Base-by-base conservation (phyloP, 768 basidiomycete genomes). In the Hortiboletus campestris region DNA sequence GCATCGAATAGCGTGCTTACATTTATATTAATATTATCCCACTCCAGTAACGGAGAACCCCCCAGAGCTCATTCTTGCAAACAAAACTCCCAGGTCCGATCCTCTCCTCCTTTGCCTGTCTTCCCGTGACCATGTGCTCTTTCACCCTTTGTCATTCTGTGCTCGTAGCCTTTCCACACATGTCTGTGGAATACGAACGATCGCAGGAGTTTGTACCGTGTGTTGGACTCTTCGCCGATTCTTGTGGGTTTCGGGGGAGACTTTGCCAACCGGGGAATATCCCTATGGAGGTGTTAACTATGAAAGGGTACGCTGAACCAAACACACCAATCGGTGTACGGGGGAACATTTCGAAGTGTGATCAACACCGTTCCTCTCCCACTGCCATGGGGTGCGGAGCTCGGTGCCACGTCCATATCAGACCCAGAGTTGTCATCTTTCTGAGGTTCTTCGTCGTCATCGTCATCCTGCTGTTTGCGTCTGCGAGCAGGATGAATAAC, bases 131-230 rank as follows among this genome's bases (percentile, higher is more conserved):
- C 86, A 66, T 81, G 81, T 0, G 70, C 89, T 68, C 82, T 78
- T 75, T 82, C 91, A 6, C 95, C 95, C 65, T 94, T 89, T 4
- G 96, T 97, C 85, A 96, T 89, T n/a, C 91, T 77, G 69, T 98
- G 96, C 62, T 87, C 87, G 63, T 98, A 98, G 1, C 91, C 93
- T 46, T 80, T 82, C 84, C 93, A 98, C 0, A 75, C 59, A 11
- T 69, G 69, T 40, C 89, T 77, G 40, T 84, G 75, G 67, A 98
- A 98, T 17, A 70, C 76, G 70, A 95, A 98, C 1, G 93, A 95
- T 29, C 91, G 82, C 17, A 93, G 68, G 12, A 88, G 78, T 2
- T 70, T 79, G 67, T 88, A 98, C 6, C 70, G 74, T 6, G 91
- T 89, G 66, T 87, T 89, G n/a, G 75, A 72, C 3, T 74, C 72